These are phyloP conservation scores for Leccinum sublutescens DNA, from an alignment of 768 basidiomycete genomes.

Conservation along the genomic window DNA sequence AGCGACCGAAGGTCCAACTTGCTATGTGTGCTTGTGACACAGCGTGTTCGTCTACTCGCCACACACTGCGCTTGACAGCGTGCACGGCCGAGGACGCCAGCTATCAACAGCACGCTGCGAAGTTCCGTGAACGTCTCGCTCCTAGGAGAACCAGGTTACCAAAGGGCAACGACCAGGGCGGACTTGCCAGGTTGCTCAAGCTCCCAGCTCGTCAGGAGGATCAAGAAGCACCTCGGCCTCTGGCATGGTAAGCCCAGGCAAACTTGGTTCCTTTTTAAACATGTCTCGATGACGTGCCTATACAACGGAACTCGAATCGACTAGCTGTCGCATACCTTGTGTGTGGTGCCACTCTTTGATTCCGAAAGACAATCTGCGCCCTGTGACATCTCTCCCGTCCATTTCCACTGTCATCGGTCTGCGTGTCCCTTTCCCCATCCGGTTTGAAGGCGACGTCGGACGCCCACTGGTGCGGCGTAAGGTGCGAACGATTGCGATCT, in stretches of 20 bases:
- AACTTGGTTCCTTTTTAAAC: slow-evolving; percentile 9
- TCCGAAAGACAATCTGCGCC: slow-evolving; percentile 16
- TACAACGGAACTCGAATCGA: not conserved
- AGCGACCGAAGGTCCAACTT: no score
- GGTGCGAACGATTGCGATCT: slow-evolving; percentile 73
- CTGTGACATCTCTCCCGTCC: slow-evolving; percentile 19
- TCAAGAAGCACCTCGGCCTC: slow-evolving; percentile 67
- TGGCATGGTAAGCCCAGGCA: slow-evolving; percentile 46
- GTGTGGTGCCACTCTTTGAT: slow-evolving; percentile 6
- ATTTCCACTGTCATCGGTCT: slow-evolving; percentile 2
- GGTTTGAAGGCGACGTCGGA: slow-evolving; percentile 62
- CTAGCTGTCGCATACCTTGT: not conserved
- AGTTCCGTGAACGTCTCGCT: slow-evolving; percentile 26
- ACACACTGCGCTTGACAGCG: slow-evolving; percentile 86
- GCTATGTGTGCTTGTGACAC: slow-evolving; percentile 44
- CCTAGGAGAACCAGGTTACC: slow-evolving; percentile 35
- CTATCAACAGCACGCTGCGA: slow-evolving; percentile 16
- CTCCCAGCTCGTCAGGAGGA: slow-evolving; percentile 58
- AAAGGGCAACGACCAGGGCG: slow-evolving; percentile 46
- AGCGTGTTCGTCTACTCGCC: slow-evolving; percentile 87
- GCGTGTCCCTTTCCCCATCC: slow-evolving; percentile 10
- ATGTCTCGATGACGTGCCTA: slow-evolving; percentile 11
- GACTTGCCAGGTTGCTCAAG: slow-evolving; percentile 66
- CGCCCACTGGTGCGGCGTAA: slow-evolving; percentile 36
- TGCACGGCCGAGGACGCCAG: slow-evolving; percentile 46